These are phyloP conservation scores for Hygrophila difformis DNA, from an alignment of 257 asterid genomes.

Conservation along the genomic window DNA sequence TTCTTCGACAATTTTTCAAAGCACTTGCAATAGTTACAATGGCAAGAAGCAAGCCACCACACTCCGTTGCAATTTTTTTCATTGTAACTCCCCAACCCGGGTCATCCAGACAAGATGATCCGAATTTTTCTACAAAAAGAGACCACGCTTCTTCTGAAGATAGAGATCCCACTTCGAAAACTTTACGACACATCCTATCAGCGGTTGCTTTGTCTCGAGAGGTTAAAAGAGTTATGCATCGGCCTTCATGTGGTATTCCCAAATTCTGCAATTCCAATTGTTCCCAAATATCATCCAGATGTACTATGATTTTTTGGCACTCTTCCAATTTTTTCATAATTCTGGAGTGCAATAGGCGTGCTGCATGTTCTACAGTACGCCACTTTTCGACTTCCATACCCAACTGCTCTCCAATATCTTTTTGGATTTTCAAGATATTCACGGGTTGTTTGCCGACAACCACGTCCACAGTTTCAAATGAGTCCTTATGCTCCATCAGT, in stretches of 20 bases:
- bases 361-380: background rate
- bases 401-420: background rate
- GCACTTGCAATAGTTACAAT: constrained; percentile 15
- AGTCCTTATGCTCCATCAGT: background rate
- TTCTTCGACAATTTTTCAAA: background rate
- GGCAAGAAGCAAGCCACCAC: constrained; percentile 22
- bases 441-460: background rate
- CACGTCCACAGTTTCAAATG: constrained; percentile 3
- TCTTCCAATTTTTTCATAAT: background rate
- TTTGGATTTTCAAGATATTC: background rate
- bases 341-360: background rate
- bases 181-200: constrained; percentile 4
- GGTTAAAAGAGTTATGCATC: constrained; percentile 3
- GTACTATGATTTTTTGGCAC: constrained; percentile 9
- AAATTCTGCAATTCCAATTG: constrained; percentile 5
- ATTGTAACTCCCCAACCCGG: background rate
- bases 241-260: constrained; percentile 5
- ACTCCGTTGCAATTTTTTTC: constrained; percentile 11
- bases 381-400: background rate
- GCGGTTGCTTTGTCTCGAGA: constrained; percentile 3
- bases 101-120: background rate
- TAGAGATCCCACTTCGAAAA: constrained; percentile 7
- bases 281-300: constrained; percentile 26
- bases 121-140: constrained; percentile 14
- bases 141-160: constrained; percentile 22